A percentile compares a stretch with the other conserved stretches of the same genome.
Evolutionary conservation across 2,329 filamentous ascomycete species (phyloP).

Genomic region (Cyclaneusma minus): DNA sequence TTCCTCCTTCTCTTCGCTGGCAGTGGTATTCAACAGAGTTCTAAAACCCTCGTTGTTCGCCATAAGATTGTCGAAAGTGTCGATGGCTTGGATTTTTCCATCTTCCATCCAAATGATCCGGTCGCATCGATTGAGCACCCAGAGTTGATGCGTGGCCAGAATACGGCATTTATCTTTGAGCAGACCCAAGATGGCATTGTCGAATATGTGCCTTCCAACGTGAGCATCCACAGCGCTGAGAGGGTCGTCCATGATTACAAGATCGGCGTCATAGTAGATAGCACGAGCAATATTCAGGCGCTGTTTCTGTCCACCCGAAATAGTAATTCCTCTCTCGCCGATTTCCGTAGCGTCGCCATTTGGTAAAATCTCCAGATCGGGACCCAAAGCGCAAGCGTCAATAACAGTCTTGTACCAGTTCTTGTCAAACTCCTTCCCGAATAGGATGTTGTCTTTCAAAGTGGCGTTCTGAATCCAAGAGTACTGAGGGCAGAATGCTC

Average conservation of each 20-base stretch:
- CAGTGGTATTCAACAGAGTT: constrained; percentile 72
- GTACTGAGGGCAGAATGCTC: constrained; percentile 90
- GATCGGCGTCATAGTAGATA: constrained; percentile 54
- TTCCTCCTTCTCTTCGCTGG: constrained; percentile 50
- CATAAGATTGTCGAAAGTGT: constrained; percentile 85
- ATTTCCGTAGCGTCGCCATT: constrained; percentile 83
- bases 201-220: constrained; percentile 67
- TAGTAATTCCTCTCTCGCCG: constrained; percentile 86
- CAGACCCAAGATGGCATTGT: constrained; percentile 81
- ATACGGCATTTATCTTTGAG: constrained; percentile 81
- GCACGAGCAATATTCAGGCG: constrained; percentile 82
- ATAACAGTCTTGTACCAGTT: constrained; percentile 55
- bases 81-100: constrained; percentile 68
- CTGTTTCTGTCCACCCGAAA: constrained; percentile 92
- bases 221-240: constrained; percentile 56
- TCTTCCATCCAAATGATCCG: constrained; percentile 87
- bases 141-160: constrained; percentile 86
- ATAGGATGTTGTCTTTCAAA: constrained; percentile 77
- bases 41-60: constrained; percentile 55
- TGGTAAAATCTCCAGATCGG: constrained; percentile 87
- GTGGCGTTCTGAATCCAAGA: constrained; percentile 95
- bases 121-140: constrained; percentile 81
- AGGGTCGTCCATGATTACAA: constrained; percentile 55
- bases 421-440: constrained; percentile 63
- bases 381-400: constrained; percentile 61